Evolutionary conservation across 768 basidiomycete genomes (phyloP).

Genomic region (Boletus speciosus): DNA sequence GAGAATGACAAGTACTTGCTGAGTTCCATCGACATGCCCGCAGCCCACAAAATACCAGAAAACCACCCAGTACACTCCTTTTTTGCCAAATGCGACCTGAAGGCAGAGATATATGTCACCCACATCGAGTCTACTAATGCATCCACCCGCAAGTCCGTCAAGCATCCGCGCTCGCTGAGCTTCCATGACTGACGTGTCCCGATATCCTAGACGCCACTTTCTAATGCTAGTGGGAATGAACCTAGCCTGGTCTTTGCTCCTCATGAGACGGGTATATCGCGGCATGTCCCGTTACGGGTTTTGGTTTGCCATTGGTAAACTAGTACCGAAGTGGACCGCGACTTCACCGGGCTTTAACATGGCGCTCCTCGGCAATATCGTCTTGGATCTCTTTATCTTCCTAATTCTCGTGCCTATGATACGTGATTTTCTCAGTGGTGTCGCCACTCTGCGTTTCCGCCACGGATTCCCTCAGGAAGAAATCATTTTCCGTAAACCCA

Average conservation of each 20-base stretch:
- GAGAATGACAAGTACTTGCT: conserved; percentile 1
- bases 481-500: conserved; percentile 31
- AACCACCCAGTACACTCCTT: conserved; percentile 25
- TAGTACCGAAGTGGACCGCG: conserved; percentile 11
- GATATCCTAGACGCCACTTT: conserved; percentile 23
- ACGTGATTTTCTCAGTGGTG: conserved; percentile 19
- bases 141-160: conserved; percentile 25
- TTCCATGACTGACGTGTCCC: conserved; percentile 10
- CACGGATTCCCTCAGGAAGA: conserved; percentile 29
- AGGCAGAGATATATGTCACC: conserved; percentile 29
- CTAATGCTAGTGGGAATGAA: conserved; percentile 26
- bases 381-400: conserved; percentile 27
- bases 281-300: conserved; percentile 30
- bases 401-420: conserved; percentile 24
- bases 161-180: neutral
- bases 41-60: conserved; percentile 23
- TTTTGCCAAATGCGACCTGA: conserved; percentile 14
- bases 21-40: conserved; percentile 21
- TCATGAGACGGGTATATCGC: conserved; percentile 19
- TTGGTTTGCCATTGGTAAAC: conserved; percentile 22
- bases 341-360: conserved; percentile 14
- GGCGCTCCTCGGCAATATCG: conserved; percentile 23
- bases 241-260: conserved; percentile 21
- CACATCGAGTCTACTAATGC: conserved; percentile 23
- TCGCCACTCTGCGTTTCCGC: conserved; percentile 20